Evolutionary conservation across 1,284 basidiomycete genomes (phyloP), one percentile per base, ranked within the genome.

Genomic region (Mycosarcoma maydis): DNA sequence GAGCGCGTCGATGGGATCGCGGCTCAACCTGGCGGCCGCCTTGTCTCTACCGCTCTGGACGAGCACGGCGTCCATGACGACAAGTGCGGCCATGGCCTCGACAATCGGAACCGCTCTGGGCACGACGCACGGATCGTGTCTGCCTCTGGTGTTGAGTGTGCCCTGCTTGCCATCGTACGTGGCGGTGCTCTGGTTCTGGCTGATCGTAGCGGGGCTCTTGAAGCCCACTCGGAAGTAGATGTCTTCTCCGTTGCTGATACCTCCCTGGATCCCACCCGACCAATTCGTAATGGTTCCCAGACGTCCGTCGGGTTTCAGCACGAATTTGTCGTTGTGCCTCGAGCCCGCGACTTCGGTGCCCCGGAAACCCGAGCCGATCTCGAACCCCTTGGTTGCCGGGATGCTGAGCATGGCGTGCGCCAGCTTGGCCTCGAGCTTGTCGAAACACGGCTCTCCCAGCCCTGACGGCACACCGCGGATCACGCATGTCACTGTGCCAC

Each of bases 321-420:
- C 84, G 83, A 97, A 98, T 29, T 89, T 84, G 83, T 99, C 96
- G 83, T 98, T 99, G 85, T 99, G 96, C 77, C 87, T 86, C 81
- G 89, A 91, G 37, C 96, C 96, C 8, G 92, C 91, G 49, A 98
- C 89, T 83, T 93, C 90, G n/a, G 94, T 94, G 16, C 96, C 96
- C 67, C 89, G 87, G 88, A 99, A 97, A 27, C 96, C 96, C 23
- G 92, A 95, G 43, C 96, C 96, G 73, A 98, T 90, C 84, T 99
- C 96, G 83, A 99, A 98, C 4, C 89, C 94, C 83, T 99, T 99
- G 56, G 96, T 98, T 7, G 96, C 95, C 29, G 96, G 96, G 79
- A 98, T 98, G 61, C 92, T 94, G 56, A 99, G 87, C 94, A 99
- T 98, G 16, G 96, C 96, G 82, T 98, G 96, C 3, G 88, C 96